Evolutionary conservation across 2,329 filamentous ascomycete genomes (phyloP).

Genomic region (Phoma sp.): DNA sequence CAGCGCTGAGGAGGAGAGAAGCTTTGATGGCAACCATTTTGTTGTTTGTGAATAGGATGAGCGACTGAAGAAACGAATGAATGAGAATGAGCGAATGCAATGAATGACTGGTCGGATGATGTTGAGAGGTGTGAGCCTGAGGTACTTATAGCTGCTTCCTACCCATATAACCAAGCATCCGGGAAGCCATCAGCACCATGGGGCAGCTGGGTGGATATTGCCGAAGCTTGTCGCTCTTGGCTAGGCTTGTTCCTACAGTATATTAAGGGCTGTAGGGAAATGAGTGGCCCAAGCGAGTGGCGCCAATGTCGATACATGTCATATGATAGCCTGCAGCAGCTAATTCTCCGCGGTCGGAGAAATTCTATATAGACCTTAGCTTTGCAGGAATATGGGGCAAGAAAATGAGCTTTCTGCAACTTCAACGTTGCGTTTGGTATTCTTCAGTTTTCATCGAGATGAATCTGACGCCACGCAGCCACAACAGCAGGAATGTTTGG

Average conservation of each 20-base stretch:
- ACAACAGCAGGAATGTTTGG: conserved; percentile 7
- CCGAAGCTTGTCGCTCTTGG: conserved; percentile 38
- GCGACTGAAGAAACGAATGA: conserved; percentile 15
- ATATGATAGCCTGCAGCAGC: conserved; percentile 1
- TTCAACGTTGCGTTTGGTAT: neutral
- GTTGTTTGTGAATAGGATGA: conserved; percentile 12
- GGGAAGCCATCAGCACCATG: conserved; percentile 5
- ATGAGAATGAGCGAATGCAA: conserved; percentile 18
- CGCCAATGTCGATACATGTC: conserved; percentile 1
- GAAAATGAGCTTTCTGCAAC: neutral
- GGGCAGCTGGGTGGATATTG: conserved; percentile 1
- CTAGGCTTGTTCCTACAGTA: conserved; percentile 33
- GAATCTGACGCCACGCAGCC: conserved; percentile 9
- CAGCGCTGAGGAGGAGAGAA: conserved; percentile 36
- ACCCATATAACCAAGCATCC: conserved; percentile 1
- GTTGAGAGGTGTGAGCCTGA: neutral
- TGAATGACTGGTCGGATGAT: conserved; percentile 19
- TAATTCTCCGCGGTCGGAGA: neutral
- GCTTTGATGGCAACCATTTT: conserved; percentile 33
- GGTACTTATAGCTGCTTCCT: conserved; percentile 25
- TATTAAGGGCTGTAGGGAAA: conserved; percentile 30
- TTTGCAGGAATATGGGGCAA: neutral
- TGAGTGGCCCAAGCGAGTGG: conserved; percentile 22
- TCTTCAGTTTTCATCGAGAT: neutral
- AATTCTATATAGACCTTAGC: conserved; percentile 1